Base-by-base conservation (phyloP, 495 filamentous ascomycete species). In the Penicillium canariense region DNA sequence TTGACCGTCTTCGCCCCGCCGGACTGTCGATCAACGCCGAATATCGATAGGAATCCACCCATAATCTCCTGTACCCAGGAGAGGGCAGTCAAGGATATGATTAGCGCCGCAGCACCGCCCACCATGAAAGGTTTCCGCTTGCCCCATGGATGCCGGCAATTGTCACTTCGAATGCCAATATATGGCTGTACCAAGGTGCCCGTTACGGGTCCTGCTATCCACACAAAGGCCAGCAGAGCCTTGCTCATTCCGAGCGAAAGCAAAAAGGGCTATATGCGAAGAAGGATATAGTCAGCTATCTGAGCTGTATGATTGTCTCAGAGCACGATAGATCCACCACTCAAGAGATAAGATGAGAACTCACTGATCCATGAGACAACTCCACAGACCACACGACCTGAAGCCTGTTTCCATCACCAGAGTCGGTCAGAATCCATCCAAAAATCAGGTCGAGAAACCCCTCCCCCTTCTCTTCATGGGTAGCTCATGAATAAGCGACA, bases 321-420 rank as follows among this genome's bases (percentile, higher is more conserved):
- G 3, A 45, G 6, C 2, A 28, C 42, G 9, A 26, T 14, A 11
- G 10, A 27, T 30, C 2, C 18, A 48, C 17, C 2, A 14, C 22
- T 5, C 6, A 52, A 22, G 47, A 20, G 15, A 46, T 31, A 11
- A 20, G 28, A 35, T 5, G 25, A 15, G 39, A 22, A 68, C 82
- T 52, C 70, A 84, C 81, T 35, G 91, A 93, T 58, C 89, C 90
- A 73, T 92, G 87, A 45, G 89, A 93, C 48, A 92, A 72, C 66
- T 96, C 91, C 35, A 94, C 90, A 7, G 90, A 88, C 92, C 92
- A 97, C n/a, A 90, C 90, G 63, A 97, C 85, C 69, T 96, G 91
- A 54, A 97, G 76, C 23, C 89, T 83, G 50, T 40, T 9, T 22
- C 25, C 25, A 18, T 8, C 5, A 28, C 25, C 25, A 46, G 7